A percentile compares a stretch with the other conserved stretches of the same genome.
Conservation (phyloP, 768 basidiomycete genomes). For the Mycena sanguinolenta region DNA sequence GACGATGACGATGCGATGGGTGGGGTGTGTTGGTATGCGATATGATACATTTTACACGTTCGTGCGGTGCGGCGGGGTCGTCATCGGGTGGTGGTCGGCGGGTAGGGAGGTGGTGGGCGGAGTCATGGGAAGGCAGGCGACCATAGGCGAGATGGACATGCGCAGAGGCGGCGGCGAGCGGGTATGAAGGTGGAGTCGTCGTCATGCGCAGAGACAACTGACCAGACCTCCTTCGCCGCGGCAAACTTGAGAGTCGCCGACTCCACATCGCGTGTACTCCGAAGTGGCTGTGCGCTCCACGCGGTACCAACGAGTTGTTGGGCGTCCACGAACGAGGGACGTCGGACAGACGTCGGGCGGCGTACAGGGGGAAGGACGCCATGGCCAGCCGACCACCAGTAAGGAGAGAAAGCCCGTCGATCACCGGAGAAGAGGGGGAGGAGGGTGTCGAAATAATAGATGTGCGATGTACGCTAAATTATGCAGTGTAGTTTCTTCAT, state of each 20-base stretch:
- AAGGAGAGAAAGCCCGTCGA: too few species aligned
- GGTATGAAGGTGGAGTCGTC: background rate
- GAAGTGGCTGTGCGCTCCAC: too few species aligned
- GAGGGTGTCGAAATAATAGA: background rate
- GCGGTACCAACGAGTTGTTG: too few species aligned
- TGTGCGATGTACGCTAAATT: background rate
- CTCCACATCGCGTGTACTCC: too few species aligned
- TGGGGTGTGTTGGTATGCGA: background rate
- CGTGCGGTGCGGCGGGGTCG: background rate
- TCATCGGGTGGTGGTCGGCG: background rate
- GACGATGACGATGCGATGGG: background rate
- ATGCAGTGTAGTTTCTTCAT: background rate
- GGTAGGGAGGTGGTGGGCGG: background rate
- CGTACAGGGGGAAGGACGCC: too few species aligned
- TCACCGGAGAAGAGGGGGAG: too few species aligned
- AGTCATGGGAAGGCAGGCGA: background rate
- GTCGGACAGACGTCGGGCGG: too few species aligned
- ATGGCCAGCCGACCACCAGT: too few species aligned
- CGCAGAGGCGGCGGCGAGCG: too few species aligned
- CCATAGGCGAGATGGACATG: too few species aligned
- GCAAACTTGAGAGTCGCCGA: too few species aligned
- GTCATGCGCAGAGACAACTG: background rate
- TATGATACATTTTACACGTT: background rate
- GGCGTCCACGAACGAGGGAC: background rate
- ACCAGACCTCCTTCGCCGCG: background rate